A percentile compares a stretch with the other conserved stretches of the same genome.
These are phyloP conservation scores for Pseudogymnoascus sp. DNA, from an alignment of 2,329 filamentous ascomycete species.

Conservation along the genomic window DNA sequence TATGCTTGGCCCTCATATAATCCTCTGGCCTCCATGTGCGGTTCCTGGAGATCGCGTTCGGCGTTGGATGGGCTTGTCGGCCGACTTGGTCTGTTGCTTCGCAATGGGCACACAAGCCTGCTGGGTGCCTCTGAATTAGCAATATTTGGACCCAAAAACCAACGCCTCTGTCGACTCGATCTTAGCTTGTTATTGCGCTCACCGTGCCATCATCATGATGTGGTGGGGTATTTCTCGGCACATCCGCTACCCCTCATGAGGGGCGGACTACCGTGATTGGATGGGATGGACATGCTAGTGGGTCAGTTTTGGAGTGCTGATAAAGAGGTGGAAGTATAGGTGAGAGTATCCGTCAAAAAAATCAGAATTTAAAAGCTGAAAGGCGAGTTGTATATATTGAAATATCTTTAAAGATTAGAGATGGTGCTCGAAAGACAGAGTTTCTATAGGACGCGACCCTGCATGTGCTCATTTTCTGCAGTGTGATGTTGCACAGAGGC, in stretches of 20 bases:
- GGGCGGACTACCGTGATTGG: background rate
- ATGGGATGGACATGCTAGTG: background rate
- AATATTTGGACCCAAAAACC: background rate
- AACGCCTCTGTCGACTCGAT: slow-evolving; percentile 4
- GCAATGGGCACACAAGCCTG: background rate
- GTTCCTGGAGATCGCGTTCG: background rate
- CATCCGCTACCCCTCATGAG: background rate
- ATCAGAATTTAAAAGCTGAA: background rate
- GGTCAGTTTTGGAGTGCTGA: background rate
- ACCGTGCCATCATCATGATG: background rate
- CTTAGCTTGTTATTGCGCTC: background rate
- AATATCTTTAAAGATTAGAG: background rate
- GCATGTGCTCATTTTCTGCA: background rate
- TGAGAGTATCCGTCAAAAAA: background rate
- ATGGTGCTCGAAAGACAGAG: background rate
- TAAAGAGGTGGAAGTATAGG: background rate
- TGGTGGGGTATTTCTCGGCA: slow-evolving; percentile 6
- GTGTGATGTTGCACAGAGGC: background rate
- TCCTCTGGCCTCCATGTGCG: background rate
- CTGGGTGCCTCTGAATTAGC: background rate
- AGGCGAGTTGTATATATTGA: background rate
- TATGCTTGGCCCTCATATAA: background rate
- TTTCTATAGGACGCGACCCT: background rate
- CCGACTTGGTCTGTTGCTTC: background rate
- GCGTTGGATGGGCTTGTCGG: background rate